Evolutionary conservation across 2,329 filamentous ascomycete species (phyloP).

Genomic region (Ophioceras dolichostomum): DNA sequence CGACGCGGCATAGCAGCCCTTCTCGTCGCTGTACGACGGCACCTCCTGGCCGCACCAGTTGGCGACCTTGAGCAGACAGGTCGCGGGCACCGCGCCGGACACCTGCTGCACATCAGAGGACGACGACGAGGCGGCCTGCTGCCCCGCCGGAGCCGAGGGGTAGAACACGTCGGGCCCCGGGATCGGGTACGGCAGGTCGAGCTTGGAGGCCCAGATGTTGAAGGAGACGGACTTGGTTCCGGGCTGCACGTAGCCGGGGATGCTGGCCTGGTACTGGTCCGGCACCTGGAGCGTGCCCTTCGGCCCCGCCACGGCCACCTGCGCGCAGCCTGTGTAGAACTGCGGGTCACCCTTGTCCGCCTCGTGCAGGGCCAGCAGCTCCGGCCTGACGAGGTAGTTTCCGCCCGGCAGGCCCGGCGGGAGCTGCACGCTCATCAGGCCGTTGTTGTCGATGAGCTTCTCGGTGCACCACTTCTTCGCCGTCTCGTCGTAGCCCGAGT

Average conservation of each 20-base stretch:
- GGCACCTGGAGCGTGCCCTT: slow-evolving; percentile 34
- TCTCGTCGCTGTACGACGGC: slow-evolving; percentile 37
- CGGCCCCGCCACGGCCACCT: slow-evolving; percentile 46
- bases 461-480: slow-evolving; percentile 57
- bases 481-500: slow-evolving; percentile 49
- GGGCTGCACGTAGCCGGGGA: slow-evolving; percentile 51
- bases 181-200: slow-evolving; percentile 41
- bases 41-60: slow-evolving; percentile 63
- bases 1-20: slow-evolving; percentile 47
- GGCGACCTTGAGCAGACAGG: slow-evolving; percentile 52
- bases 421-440: slow-evolving; percentile 49
- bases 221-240: slow-evolving; percentile 45
- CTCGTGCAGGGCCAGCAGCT: slow-evolving; percentile 57
- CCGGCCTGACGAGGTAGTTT: slow-evolving; percentile 59
- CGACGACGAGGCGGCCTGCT: slow-evolving; percentile 5
- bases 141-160: slow-evolving; percentile 15
- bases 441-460: slow-evolving; percentile 51
- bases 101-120: slow-evolving; percentile 16
- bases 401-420: slow-evolving; percentile 50
- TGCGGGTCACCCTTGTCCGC: slow-evolving; percentile 50
- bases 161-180: slow-evolving; percentile 45
- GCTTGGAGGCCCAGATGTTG: slow-evolving; percentile 45
- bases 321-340: slow-evolving; percentile 62
- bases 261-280: slow-evolving; percentile 38
- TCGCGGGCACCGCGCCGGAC: slow-evolving; percentile 35